Percentiles rank a stretch among this genome's conserved stretches.
phyloP scores from a whole-genome alignment of 306 rosid genomes.

The Rosa chinensis region DNA sequence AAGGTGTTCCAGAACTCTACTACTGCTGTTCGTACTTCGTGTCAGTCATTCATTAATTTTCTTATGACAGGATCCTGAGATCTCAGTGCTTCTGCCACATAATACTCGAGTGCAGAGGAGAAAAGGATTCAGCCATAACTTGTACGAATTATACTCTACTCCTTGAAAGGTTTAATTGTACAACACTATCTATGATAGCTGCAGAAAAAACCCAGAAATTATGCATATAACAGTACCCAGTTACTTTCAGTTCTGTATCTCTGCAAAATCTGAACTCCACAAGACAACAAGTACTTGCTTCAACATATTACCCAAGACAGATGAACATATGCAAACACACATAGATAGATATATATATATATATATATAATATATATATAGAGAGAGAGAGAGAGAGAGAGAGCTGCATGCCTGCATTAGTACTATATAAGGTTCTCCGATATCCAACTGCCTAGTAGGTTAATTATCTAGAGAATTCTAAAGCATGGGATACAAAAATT shows the following conservation, averaged over 20 bases:
- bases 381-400: neutral
- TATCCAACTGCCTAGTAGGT: neutral
- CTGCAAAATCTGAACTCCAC: neutral
- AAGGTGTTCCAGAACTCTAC: neutral
- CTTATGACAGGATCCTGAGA: neutral
- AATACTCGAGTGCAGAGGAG: constrained; percentile 4
- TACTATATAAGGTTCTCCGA: too few relatives aligned
- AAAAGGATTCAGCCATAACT: neutral
- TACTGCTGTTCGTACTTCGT: neutral
- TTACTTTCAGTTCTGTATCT: neutral
- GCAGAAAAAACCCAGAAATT: neutral
- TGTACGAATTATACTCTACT: neutral
- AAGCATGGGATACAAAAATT: neutral
- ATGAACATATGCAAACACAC: neutral
- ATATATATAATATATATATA: too few relatives aligned
- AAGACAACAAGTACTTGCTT: neutral
- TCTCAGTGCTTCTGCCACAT: neutral
- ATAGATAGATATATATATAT: neutral
- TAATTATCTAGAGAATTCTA: neutral
- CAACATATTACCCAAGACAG: neutral
- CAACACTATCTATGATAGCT: neutral
- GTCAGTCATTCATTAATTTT: neutral
- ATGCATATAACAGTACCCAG: neutral
- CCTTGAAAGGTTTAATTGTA: neutral
- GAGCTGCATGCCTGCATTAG: neutral